phyloP scores from a whole-genome alignment of 2,329 filamentous ascomycete species.

The Teratosphaeria zuluensis region DNA sequence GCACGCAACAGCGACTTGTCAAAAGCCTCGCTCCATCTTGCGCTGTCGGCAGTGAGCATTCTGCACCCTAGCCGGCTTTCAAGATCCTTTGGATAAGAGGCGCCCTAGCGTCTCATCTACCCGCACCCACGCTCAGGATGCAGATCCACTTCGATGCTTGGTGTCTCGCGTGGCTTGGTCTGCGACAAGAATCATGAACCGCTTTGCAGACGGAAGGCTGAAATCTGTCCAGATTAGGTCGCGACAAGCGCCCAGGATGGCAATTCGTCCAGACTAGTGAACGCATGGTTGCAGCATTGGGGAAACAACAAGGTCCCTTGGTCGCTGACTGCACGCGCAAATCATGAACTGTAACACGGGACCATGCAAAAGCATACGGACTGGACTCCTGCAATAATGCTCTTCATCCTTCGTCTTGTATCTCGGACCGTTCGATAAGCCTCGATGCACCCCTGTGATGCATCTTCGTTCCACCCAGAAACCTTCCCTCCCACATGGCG shows the following conservation, averaged over 20 bases:
- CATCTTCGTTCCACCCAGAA: background rate
- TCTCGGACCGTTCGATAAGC: background rate
- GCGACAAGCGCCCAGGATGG: background rate
- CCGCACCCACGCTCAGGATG: background rate
- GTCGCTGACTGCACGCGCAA: background rate
- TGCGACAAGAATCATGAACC: background rate
- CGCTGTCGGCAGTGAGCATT: too few relatives aligned
- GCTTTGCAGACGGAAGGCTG: background rate
- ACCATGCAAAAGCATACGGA: background rate
- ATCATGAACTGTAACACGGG: background rate
- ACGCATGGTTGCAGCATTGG: too few relatives aligned
- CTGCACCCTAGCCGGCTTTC: too few relatives aligned
- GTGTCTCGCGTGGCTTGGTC: background rate
- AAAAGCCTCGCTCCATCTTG: too few relatives aligned
- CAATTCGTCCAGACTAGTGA: background rate
- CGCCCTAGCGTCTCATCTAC: too few relatives aligned
- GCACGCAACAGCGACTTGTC: too few relatives aligned
- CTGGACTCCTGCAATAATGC: background rate
- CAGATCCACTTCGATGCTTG: too few relatives aligned
- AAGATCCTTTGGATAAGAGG: too few relatives aligned
- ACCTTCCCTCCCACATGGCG: constrained; percentile 1
- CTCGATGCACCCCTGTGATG: background rate
- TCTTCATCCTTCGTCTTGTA: background rate
- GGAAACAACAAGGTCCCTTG: too few relatives aligned
- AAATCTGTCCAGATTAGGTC: background rate